A percentile compares a stretch with the other conserved stretches of the same genome.
Conservation (phyloP, 768 basidiomycete species). For the Trametes punicea region DNA sequence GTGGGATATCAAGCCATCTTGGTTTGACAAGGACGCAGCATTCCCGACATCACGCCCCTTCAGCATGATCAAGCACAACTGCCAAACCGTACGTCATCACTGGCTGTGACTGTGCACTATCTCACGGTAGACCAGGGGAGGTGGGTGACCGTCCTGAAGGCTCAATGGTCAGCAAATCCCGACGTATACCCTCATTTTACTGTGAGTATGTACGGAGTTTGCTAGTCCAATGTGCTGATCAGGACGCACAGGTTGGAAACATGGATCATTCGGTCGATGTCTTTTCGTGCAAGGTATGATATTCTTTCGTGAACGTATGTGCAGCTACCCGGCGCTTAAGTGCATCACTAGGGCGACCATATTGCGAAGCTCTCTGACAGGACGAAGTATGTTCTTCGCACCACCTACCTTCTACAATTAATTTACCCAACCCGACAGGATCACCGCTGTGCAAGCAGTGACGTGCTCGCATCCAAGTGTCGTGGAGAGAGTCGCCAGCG, state of each 20-base stretch:
- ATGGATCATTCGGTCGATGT: constrained; percentile 79
- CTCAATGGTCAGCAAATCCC: constrained; percentile 76
- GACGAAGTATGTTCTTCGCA: constrained; percentile 40
- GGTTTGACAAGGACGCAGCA: constrained; percentile 42
- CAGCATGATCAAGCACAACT: constrained; percentile 62
- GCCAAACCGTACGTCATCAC: constrained; percentile 64
- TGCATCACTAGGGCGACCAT: constrained; percentile 56
- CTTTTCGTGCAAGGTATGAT: constrained; percentile 61
- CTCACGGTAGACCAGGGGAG: constrained; percentile 49
- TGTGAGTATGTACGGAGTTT: constrained; percentile 36
- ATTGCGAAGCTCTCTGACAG: constrained; percentile 60
- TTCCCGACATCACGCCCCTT: constrained; percentile 68
- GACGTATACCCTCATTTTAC: constrained; percentile 83
- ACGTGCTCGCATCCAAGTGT: constrained; percentile 79
- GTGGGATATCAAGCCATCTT: constrained; percentile 65
- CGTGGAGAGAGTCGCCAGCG: constrained; percentile 70
- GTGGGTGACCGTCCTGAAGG: constrained; percentile 77
- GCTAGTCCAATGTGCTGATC: neutral
- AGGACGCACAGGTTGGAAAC: constrained; percentile 55
- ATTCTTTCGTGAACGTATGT: neutral
- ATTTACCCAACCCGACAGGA: constrained; percentile 37
- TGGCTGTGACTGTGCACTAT: neutral
- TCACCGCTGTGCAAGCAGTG: constrained; percentile 87
- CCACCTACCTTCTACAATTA: too few relatives aligned
- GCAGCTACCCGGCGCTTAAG: neutral